phyloP scores from a whole-genome alignment of 306 rosid genomes.

The Vicia faba region DNA sequence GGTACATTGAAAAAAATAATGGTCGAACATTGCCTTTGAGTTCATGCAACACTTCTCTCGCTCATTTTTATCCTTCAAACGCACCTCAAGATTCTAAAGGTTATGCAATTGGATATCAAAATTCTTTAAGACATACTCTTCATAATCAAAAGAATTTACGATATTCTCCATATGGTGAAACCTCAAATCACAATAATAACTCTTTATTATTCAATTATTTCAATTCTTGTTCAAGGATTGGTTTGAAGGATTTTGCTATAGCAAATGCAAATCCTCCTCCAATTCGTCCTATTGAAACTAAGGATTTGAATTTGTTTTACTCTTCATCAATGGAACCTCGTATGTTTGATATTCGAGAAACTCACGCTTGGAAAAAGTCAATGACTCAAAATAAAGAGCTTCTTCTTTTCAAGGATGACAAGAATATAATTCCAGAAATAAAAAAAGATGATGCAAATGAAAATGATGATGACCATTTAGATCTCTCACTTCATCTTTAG shows the following conservation, averaged over 20 bases:
- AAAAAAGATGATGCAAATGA: background rate
- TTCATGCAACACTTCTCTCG: no score
- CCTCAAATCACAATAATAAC: background rate
- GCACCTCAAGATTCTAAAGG: no score
- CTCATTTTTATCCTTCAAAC: no score
- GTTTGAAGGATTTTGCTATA: background rate
- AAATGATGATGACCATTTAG: constrained; percentile 17
- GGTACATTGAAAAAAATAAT: no score
- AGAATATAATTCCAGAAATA: background rate
- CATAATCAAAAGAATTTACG: background rate
- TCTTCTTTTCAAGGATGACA: constrained; percentile 36
- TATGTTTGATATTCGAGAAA: constrained; percentile 13
- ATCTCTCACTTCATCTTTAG: constrained; percentile 50
- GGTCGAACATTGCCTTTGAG: constrained; percentile 1
- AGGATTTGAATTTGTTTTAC: background rate
- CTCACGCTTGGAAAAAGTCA: constrained; percentile 16
- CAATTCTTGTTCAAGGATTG: constrained; percentile 9
- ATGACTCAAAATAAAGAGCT: constrained; percentile 28
- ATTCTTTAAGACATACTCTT: constrained; percentile 15
- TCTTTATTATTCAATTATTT: background rate
- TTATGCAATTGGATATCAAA: constrained; percentile 20
- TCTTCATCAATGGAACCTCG: constrained; percentile 19
- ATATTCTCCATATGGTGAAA: background rate
- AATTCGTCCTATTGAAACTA: constrained; percentile 27
- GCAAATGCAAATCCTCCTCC: background rate